Evolutionary conservation across 768 basidiomycete species (phyloP).

Genomic region (Kwoniella heveanensis): DNA sequence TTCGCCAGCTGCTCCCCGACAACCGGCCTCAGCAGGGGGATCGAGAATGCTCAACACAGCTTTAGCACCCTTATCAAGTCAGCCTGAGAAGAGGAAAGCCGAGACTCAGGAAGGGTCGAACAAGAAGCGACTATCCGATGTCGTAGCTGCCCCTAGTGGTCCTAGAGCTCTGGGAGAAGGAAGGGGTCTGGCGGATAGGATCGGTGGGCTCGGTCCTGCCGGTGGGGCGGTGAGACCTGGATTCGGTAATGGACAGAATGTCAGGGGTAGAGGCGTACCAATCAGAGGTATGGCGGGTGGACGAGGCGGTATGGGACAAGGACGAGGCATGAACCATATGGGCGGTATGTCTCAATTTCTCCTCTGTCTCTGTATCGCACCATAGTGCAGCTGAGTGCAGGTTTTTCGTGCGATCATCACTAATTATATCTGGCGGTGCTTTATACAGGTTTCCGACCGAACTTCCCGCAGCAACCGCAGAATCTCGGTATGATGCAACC

Average conservation of each 20-base stretch:
- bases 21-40: conserved; percentile 1
- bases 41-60: conserved; percentile 44
- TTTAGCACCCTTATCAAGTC: conserved; percentile 39
- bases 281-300: conserved; percentile 19
- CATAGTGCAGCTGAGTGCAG: too few relatives aligned
- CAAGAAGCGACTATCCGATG: conserved; percentile 42
- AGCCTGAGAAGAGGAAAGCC: conserved; percentile 48
- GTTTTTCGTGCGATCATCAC: too few relatives aligned
- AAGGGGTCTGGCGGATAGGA: conserved; percentile 76
- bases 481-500: conserved; percentile 28
- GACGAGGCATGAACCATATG: conserved; percentile 16
- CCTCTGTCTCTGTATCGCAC: background rate
- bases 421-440: background rate
- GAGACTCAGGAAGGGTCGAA: conserved; percentile 24
- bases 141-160: conserved; percentile 65
- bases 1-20: conserved; percentile 13
- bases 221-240: conserved; percentile 1
- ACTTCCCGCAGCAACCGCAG: conserved; percentile 28
- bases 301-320: conserved; percentile 14
- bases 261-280: conserved; percentile 24
- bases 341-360: conserved; percentile 3
- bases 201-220: conserved; percentile 59
- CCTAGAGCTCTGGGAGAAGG: conserved; percentile 76
- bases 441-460: conserved; percentile 33
- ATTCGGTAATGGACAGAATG: conserved; percentile 1